These are phyloP conservation scores for Bryoerythrophyllum caledonicum DNA, from an alignment of 225 moss, liverwort and hornwort species.

Conservation along the genomic window DNA sequence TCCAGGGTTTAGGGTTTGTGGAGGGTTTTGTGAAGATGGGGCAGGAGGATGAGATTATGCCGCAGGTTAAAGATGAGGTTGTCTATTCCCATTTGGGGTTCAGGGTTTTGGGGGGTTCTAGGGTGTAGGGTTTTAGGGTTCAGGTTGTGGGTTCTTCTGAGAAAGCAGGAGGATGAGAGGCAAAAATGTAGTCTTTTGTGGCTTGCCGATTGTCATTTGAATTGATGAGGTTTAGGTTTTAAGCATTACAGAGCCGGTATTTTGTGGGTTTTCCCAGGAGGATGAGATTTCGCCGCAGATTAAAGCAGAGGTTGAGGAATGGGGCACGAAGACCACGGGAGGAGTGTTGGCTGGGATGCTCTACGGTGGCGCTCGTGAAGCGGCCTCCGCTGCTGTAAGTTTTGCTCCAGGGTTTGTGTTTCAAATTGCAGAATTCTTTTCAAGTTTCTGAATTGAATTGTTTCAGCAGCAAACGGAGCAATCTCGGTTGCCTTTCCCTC, in stretches of 20 bases:
- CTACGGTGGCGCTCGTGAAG: slow-evolving; percentile 87
- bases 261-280: slow-evolving; percentile 33
- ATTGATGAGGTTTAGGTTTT: no score
- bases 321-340: slow-evolving; percentile 79
- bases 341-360: slow-evolving; percentile 92
- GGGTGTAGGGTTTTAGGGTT: background rate
- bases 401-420: background rate
- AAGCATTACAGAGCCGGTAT: background rate
- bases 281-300: slow-evolving; percentile 42
- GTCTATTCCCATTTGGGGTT: background rate
- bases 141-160: background rate
- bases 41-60: slow-evolving; percentile 48
- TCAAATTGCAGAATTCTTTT: no score
- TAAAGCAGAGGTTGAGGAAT: slow-evolving; percentile 75
- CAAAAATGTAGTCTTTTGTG: background rate
- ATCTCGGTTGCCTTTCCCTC: slow-evolving; percentile 47
- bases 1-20: background rate
- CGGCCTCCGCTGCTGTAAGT: slow-evolving; percentile 64
- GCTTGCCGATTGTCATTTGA: background rate
- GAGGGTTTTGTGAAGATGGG: no score
- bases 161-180: no score
- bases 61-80: slow-evolving; percentile 51
- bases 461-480: slow-evolving; percentile 41
- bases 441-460: no score
- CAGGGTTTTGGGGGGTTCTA: no score